Evolutionary conservation across 768 basidiomycete species (phyloP), one percentile per base, ranked within the genome.

Genomic region (Galerina marginata): DNA sequence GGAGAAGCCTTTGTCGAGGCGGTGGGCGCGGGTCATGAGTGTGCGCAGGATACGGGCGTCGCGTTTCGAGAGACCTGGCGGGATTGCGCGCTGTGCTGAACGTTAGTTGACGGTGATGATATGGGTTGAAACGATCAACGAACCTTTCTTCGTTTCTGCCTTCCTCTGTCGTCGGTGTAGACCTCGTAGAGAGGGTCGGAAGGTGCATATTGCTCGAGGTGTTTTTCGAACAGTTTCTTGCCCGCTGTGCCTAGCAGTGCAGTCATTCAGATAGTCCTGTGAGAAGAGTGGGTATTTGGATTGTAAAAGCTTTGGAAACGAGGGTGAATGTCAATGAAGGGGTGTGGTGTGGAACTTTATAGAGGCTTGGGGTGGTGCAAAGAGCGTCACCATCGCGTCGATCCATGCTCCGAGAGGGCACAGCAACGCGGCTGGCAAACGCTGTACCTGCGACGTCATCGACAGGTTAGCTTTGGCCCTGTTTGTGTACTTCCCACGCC

Each of bases 1-100:
- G 44, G 71, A 79, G 79, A 97, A 92, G 2, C 92, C 88, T 72
- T 93, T 95, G 77, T 97, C 95, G 56, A 97, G 88, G 70, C 88
- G 86, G 67, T 91, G 92, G 1, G 93, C 94, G 6, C 93, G 81
- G 36, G 83, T 81, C 68, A 91, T 86, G 36, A 97, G 86, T n/a
- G 87, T 84, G 64, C 83, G 83, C 44, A 97, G 80, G 52, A 95
- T 88, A 49, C 84, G 84, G 40, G 83, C 83, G 65, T 97, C 96
- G 20, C 90, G 84, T 11, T 81, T 71, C 0, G 91, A 91, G 2
- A 97, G 81, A 0, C 94, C 94, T 9, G 86, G 85, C 0, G 95
- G 95, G 0, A 84, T 72, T 15, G 80, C 84, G 42, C 92, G 85
- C 91, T 92, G 60, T 3, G 4, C 29, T 33, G 29, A 33, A 2